Base-by-base conservation (phyloP, 495 filamentous ascomycete genomes). In the Neurospora sp. region DNA sequence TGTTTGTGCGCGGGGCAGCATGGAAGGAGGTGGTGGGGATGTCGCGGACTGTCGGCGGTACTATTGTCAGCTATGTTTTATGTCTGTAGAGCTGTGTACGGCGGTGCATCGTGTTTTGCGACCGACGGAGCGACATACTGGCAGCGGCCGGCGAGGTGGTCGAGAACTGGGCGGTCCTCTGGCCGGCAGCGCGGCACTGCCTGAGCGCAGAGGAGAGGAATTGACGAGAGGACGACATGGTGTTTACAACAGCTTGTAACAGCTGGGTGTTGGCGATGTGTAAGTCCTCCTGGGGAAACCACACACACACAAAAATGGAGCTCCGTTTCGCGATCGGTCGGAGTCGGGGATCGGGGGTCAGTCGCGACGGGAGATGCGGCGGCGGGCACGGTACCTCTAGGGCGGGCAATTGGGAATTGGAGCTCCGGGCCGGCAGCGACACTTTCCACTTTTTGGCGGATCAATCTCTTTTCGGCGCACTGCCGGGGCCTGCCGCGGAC, bases 1-100 rank as follows among this genome's bases (percentile, higher is more conserved):
- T 42, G 42, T 31, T 39, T 35, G 68, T 59, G 44, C 35, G 44
- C 20, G 65, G 20, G 73, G 72, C 72, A 61, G 74, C 45, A 69
- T 59, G 53, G 69, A 77, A 74, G 70, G 76, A 74, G 17, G 40
- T 22, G 69, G 71, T 71, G 31, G 75, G 69, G 16, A 73, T 48
- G 22, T 69, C 22, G 75, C 41, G 75, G 65, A 61, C 77, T 75
- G 39, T 70, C 8, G 45, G 40, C 70, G 4, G 72, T 74, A 31
- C 1, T 27, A 37, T 70, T 65, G 74, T 70, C 22, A 42, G 71
- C 40, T 38, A n/a, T n/a, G 40, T 4, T 14, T 17, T 61, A 8
- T 35, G 27, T 1, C 6, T 65, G 7, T 65, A 35, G 53, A 8
- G 22, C 3, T 61, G 3, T 35, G 14, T 16, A 65, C 3, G 1